Evolutionary conservation across 768 basidiomycete species (phyloP), one percentile per base, ranked within the genome.

Genomic region (Russula vinacea): DNA sequence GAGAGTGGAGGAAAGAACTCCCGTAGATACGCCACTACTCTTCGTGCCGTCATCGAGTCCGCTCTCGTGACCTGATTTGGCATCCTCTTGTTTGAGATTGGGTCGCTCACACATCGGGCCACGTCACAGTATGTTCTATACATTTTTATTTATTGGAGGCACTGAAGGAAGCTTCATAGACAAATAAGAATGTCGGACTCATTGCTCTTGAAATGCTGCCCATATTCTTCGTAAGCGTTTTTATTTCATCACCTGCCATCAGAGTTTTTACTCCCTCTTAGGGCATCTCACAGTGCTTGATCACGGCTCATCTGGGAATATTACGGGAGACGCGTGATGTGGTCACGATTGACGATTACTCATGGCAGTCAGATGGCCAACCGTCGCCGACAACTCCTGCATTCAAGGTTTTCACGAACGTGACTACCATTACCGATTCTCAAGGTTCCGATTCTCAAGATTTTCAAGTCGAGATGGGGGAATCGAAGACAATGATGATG

Each of bases 271-370:
- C 35, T 6, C 2, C 22, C 10, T 35, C 24, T 54, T 53, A 72
- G 71, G 71, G 70, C 5, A 69, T 72, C 22, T 72, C 71, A 5
- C 71, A 72, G 51, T 64, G 67, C 50, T 67, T 72, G 51, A 70
- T 71, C 57, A 70, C 68, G 22, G 69, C 67, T 10, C 70, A 67
- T 44, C 63, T 71, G 54, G 70, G 68, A 22, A 64, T 72, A 22
- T 14, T 52, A 24, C 54, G 60, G 52, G 58, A 55, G 29, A 22
- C 45, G 10, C 19, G 22, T 11, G 9, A 45, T 45, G 22, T 44
- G 10, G 10, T 22, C 22, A 6, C 11, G 24, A 5, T 47, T n/a
- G 42, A 44, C 17, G 17, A 6, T 19, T 10, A 22, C 22, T 10
- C 22, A 13, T 47, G n/a, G 22, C 45, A 1, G 45, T 22, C 45